Percentiles rank a stretch among this genome's conserved stretches.
Evolutionary conservation across 2,329 filamentous ascomycete species (phyloP).

Genomic region (Colletotrichum scovillei): DNA sequence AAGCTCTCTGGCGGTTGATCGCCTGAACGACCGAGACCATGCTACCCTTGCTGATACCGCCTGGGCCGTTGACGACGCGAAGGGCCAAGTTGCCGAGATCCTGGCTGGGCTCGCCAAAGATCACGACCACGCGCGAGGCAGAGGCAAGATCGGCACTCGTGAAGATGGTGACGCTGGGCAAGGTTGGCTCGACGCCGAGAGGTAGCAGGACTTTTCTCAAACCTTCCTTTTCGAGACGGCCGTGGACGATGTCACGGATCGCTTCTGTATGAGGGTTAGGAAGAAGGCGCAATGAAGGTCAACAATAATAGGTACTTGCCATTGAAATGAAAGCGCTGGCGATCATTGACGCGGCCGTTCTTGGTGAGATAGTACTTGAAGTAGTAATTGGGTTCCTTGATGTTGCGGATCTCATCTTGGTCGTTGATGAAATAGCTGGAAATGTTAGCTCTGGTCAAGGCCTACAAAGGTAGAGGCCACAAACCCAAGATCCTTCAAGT

Average conservation of each 20-base stretch:
- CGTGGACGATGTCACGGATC: constrained; percentile 67
- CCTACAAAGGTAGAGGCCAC: constrained; percentile 37
- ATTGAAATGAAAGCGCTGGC: constrained; percentile 80
- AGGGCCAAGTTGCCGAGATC: constrained; percentile 76
- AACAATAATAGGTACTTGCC: constrained; percentile 57
- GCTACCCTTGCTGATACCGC: constrained; percentile 78
- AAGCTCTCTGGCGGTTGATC: constrained; percentile 51
- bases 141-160: constrained; percentile 60
- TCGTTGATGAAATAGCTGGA: constrained; percentile 82
- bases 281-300: background rate
- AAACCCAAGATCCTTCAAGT: constrained; percentile 80
- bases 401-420: constrained; percentile 78
- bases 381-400: constrained; percentile 73
- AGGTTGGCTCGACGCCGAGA: constrained; percentile 52
- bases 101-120: constrained; percentile 79
- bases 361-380: constrained; percentile 81
- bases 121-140: constrained; percentile 74
- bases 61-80: constrained; percentile 70
- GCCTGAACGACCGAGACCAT: constrained; percentile 70
- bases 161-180: constrained; percentile 78
- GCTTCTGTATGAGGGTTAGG: constrained; percentile 60
- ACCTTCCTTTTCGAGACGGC: constrained; percentile 71
- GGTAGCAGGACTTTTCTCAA: constrained; percentile 73
- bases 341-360: constrained; percentile 81
- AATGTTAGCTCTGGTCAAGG: background rate